These are phyloP conservation scores for Neoboletus magnificus DNA, from an alignment of 768 basidiomycete species.

Conservation along the genomic window DNA sequence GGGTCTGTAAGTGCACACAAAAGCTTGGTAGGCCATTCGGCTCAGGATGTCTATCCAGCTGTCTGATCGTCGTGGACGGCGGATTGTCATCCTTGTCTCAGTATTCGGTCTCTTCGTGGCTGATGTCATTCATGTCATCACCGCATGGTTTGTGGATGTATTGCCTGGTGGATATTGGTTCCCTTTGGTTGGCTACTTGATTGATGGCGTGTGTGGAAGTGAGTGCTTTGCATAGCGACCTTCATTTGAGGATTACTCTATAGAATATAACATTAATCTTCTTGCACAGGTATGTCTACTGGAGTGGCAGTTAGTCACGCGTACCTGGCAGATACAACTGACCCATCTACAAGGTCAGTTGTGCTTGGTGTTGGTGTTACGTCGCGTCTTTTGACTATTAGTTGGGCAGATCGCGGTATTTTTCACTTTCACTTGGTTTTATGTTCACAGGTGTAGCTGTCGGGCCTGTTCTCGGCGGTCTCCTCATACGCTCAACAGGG, in stretches of 20 bases:
- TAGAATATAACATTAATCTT: not conserved
- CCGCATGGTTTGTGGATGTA: conserved; percentile 51
- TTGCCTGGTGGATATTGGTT: conserved; percentile 85
- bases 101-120: conserved; percentile 56
- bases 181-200: conserved; percentile 56
- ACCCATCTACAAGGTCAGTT: conserved; percentile 49
- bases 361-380: not conserved
- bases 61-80: conserved; percentile 77
- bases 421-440: conserved; percentile 65
- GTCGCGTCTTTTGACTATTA: not conserved
- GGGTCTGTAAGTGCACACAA: conserved; percentile 53
- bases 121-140: conserved; percentile 66
- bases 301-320: conserved; percentile 54
- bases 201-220: conserved; percentile 77
- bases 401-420: conserved; percentile 51
- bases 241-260: not conserved
- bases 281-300: conserved; percentile 45
- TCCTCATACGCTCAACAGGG: conserved; percentile 58
- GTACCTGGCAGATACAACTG: conserved; percentile 68
- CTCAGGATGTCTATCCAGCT: conserved; percentile 39
- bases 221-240: conserved; percentile 17
- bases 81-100: conserved; percentile 57
- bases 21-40: not conserved
- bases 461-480: conserved; percentile 70
- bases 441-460: conserved; percentile 71